Evolutionary conservation across 2,329 filamentous ascomycete species (phyloP), one percentile per base, ranked within the genome.

Genomic region (Calonectria montana): DNA sequence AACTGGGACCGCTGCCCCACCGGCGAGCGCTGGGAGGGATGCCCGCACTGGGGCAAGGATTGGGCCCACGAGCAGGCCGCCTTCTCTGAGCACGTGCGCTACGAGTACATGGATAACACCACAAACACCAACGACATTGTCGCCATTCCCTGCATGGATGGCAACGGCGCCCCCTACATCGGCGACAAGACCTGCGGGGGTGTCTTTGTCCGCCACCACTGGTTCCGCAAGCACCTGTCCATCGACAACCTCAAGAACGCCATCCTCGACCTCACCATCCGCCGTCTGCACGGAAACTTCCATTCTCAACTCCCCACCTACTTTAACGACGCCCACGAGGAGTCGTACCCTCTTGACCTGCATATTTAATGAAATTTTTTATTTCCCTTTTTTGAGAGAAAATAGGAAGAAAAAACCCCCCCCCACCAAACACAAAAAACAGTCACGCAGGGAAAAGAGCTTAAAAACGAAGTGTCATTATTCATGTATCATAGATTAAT

Each of bases 11-110:
- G 69, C 31, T 78, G 76, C 67, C 73, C 76, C 21, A 70, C 67
- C 27, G 76, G 67, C 48, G 29, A 41, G 23, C 69, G 66, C 13
- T 77, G 73, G 67, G n/a, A 66, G 31, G 65, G 67, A 4, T 80
- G 77, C 62, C 35, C 62, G 1, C 71, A 72, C 66, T 80, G 78
- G 78, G 73, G 62, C 0, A 70, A 69, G 37, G 74, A 78, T 21
- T 80, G 78, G 78, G 76, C 78, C 3, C 78, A 80, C 68, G 78
- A 80, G 69, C 78, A 80, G 72, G 78, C 78, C 3, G 78, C 78
- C 4, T 78, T 80, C 39, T 76, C 73, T 9, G 74, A 77, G 63
- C 71, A 76, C 66, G 59, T 80, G 0, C 78, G 78, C 21, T 80
- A 80, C 66, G 75, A 74, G 39, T 80, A 80, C 50, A 77, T 59